Evolutionary conservation across 2,329 filamentous ascomycete species (phyloP).

Genomic region (Fusarium virguliforme): DNA sequence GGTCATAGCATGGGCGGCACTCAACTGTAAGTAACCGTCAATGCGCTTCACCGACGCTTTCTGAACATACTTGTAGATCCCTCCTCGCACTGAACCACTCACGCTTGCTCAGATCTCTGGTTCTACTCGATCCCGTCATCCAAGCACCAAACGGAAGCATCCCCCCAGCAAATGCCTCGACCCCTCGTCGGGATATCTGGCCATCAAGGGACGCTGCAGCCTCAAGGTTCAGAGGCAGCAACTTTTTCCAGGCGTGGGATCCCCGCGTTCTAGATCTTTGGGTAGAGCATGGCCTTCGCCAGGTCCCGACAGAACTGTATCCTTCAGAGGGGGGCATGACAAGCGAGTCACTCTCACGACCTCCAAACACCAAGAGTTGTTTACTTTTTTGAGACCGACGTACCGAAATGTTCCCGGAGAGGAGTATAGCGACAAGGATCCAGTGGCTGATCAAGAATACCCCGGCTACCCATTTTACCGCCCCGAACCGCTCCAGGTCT

Average conservation of each 20-base stretch:
- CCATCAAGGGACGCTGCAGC: not conserved
- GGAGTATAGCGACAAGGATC: not conserved
- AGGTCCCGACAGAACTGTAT: not conserved
- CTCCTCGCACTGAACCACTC: slow-evolving; percentile 2
- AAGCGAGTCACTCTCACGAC: not conserved
- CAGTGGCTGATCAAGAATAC: not conserved
- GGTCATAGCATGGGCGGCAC: slow-evolving; percentile 30
- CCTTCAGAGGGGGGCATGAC: not conserved
- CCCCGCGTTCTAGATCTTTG: slow-evolving; percentile 2
- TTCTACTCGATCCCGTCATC: slow-evolving; percentile 3
- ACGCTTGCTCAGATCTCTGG: not conserved
- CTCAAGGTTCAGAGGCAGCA: slow-evolving; percentile 2
- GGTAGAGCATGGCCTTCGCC: not conserved
- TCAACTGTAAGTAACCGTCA: not conserved
- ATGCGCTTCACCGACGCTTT: not conserved
- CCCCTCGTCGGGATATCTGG: slow-evolving; percentile 6
- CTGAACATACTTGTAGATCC: not conserved
- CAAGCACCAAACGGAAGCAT: not conserved
- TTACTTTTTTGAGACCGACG: slow-evolving; percentile 5
- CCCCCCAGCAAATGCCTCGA: not conserved
- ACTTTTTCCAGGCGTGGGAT: slow-evolving; percentile 3
- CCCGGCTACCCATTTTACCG: slow-evolving; percentile 3
- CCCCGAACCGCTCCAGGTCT: not conserved
- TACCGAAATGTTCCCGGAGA: not conserved
- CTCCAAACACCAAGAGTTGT: slow-evolving; percentile 4